Percentiles rank a stretch among this genome's conserved stretches.
Evolutionary conservation across 1,284 basidiomycete species (phyloP).

Genomic region (Fomitopsis betulina): DNA sequence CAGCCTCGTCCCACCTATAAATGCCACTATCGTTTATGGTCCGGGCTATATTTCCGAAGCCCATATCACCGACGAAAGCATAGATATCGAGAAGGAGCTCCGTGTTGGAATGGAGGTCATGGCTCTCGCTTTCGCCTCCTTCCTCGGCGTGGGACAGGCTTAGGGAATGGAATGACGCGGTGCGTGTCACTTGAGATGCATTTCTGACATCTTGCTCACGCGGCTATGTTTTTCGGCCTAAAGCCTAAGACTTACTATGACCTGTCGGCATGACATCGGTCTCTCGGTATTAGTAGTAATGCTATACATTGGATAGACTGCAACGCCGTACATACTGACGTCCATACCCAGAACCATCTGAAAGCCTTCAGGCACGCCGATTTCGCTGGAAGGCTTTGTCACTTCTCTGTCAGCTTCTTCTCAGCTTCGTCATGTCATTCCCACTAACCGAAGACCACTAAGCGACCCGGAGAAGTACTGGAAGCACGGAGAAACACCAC

Average conservation of each 20-base stretch:
- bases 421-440: background rate
- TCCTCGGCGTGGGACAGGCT: constrained; percentile 5
- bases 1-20: constrained; percentile 1
- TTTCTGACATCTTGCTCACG: background rate
- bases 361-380: too few relatives aligned
- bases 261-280: too few relatives aligned
- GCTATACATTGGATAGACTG: too few relatives aligned
- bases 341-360: too few relatives aligned
- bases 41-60: constrained; percentile 9
- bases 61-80: constrained; percentile 10
- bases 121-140: constrained; percentile 7
- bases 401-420: background rate
- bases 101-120: constrained; percentile 10
- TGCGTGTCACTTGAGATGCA: background rate
- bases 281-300: too few relatives aligned
- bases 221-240: too few relatives aligned
- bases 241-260: too few relatives aligned
- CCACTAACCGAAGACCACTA: background rate
- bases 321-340: too few relatives aligned
- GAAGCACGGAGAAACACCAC: background rate
- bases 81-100: constrained; percentile 9
- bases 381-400: background rate
- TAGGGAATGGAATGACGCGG: background rate
- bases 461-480: background rate
- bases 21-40: constrained; percentile 7